These are phyloP conservation scores for Catharanthus roseus DNA, from an alignment of 257 asterid species.

Conservation along the genomic window DNA sequence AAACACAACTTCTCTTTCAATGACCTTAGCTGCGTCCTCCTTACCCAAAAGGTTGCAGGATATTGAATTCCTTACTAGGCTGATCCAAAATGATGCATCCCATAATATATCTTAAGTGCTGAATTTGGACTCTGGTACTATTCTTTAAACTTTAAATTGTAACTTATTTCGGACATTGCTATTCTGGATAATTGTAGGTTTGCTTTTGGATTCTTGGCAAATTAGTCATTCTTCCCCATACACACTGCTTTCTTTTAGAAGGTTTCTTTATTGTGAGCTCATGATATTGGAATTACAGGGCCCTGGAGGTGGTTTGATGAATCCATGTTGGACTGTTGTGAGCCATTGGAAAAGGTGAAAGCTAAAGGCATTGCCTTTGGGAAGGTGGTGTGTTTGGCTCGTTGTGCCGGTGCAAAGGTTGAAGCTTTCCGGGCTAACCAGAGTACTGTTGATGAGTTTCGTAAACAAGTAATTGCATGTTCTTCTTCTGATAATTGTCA, in stretches of 20 bases:
- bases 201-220: no score
- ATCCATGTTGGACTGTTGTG: conserved; percentile 97
- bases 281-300: conserved; percentile 43
- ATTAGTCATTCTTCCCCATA: background rate
- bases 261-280: conserved; percentile 15
- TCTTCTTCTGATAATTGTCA: conserved; percentile 79
- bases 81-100: background rate
- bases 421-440: conserved; percentile 84
- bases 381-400: conserved; percentile 91
- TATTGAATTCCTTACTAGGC: no score
- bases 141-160: background rate
- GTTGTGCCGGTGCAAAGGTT: conserved; percentile 96
- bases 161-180: background rate
- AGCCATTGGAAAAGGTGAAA: conserved; percentile 92
- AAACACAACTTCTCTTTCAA: background rate
- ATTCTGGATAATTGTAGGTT: background rate
- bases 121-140: background rate
- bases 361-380: conserved; percentile 87
- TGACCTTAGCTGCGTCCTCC: background rate
- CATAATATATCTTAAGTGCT: background rate
- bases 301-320: conserved; percentile 99
- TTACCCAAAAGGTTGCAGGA: background rate
- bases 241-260: background rate
- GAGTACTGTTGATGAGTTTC: conserved; percentile 80
- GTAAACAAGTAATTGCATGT: conserved; percentile 72